These are phyloP conservation scores for Chenopodium suecicum DNA, from an alignment of 148 eudicot species.

Conservation along the genomic window DNA sequence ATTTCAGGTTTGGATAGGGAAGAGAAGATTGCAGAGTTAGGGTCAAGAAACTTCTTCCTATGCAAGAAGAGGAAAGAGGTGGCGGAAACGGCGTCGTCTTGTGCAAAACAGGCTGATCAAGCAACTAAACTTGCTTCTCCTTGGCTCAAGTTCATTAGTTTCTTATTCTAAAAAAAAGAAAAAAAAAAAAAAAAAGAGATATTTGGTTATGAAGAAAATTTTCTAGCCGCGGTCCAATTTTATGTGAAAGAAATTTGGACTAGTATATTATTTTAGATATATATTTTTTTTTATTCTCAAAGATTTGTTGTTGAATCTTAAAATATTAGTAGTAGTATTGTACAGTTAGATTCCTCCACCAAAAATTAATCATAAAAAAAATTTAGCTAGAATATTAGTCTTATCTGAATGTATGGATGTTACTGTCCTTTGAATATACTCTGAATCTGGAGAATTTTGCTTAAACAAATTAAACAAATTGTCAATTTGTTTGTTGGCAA, in stretches of 20 bases:
- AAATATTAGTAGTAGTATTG: not conserved
- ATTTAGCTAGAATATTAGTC: not conserved
- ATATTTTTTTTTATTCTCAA: not conserved
- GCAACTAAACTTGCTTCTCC: conserved; percentile 34
- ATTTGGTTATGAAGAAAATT: not conserved
- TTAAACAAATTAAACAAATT: not conserved
- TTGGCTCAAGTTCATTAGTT: conserved; percentile 62
- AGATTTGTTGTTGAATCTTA: not conserved
- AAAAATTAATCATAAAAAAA: not conserved
- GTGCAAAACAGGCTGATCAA: conserved; percentile 61
- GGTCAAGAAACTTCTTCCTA: conserved; percentile 85
- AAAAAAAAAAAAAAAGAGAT: too few species aligned
- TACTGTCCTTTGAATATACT: not conserved
- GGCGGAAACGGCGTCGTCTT: conserved; percentile 20
- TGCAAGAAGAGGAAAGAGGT: conserved; percentile 38
- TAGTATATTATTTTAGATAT: not conserved
- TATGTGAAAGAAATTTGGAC: not conserved
- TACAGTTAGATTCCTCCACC: not conserved
- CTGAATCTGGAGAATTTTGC: not conserved
- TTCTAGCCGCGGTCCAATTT: not conserved
- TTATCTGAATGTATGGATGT: not conserved
- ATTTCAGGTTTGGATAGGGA: conserved; percentile 60
- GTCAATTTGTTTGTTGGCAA: not conserved
- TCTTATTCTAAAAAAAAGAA: conserved; percentile 21
- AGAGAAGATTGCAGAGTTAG: conserved; percentile 60